phyloP scores from a whole-genome alignment of 371 early-diverging fungal species.

The Amoeboaphelidium occidentale region DNA sequence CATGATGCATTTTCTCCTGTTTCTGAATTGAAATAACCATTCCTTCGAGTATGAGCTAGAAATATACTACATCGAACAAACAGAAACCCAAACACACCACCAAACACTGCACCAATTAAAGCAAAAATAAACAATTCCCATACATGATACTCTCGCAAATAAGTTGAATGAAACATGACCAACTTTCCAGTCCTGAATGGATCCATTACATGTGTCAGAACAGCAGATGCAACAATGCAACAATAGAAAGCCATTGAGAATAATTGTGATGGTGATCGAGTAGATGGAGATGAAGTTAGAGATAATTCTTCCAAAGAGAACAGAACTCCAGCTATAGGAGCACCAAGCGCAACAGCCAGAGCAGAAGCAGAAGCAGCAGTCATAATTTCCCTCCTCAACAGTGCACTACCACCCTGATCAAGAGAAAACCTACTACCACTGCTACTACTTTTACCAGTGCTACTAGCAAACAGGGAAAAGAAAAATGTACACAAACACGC shows the following conservation, averaged over 20 bases:
- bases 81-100: constrained; percentile 18
- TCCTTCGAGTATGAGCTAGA: too few species aligned
- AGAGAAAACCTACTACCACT: too few species aligned
- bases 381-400: neutral
- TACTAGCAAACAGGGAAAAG: neutral
- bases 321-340: constrained; percentile 1
- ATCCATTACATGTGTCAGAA: neutral
- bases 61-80: neutral
- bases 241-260: neutral
- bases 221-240: too few species aligned
- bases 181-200: constrained; percentile 1
- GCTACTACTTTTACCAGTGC: too few species aligned
- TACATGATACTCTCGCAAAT: constrained; percentile 61
- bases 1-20: too few species aligned
- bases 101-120: constrained; percentile 71
- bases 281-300: neutral
- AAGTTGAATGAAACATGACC: constrained; percentile 66
- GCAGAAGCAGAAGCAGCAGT: neutral
- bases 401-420: neutral
- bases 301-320: constrained; percentile 1
- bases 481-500: neutral
- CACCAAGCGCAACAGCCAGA: neutral
- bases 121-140: constrained; percentile 62
- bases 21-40: too few species aligned
- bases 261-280: neutral